Conservation (phyloP, 345 rosid species). For the Lagerstroemia speciosa region DNA sequence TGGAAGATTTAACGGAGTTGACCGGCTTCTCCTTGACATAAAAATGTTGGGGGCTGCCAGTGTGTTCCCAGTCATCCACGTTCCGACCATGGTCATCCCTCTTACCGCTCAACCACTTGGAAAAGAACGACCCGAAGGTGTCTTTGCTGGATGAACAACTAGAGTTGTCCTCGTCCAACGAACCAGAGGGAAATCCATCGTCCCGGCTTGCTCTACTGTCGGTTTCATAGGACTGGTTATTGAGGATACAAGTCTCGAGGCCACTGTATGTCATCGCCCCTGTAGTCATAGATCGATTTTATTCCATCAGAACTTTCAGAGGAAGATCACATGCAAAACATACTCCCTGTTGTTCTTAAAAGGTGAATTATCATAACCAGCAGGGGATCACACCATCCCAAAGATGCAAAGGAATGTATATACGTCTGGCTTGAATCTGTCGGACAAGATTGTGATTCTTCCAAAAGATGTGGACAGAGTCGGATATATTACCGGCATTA, state of each 20-base stretch:
- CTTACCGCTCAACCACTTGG: constrained; percentile 60
- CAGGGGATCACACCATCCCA: too few relatives aligned
- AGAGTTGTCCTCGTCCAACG: constrained; percentile 68
- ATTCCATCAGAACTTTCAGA: constrained; percentile 1
- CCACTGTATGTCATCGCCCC: constrained; percentile 81
- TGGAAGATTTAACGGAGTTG: constrained; percentile 30
- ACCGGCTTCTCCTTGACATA: constrained; percentile 49
- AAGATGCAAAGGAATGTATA: too few relatives aligned
- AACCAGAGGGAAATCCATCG: constrained; percentile 66
- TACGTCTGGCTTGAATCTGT: too few relatives aligned
- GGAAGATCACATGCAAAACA: too few relatives aligned
- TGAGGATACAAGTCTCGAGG: constrained; percentile 72
- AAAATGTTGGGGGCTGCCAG: constrained; percentile 47
- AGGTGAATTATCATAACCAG: too few relatives aligned
- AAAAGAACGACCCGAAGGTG: constrained; percentile 71
- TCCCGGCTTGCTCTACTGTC: constrained; percentile 82
- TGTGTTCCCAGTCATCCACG: constrained; percentile 41
- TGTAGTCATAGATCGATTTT: constrained; percentile 21
- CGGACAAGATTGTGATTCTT: too few relatives aligned
- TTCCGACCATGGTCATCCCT: constrained; percentile 34
- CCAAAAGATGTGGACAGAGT: too few relatives aligned
- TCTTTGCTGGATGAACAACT: constrained; percentile 95
- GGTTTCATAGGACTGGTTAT: constrained; percentile 68
- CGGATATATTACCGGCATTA: too few relatives aligned
- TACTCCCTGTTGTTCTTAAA: too few relatives aligned